A percentile compares a stretch with the other conserved stretches of the same genome.
Conservation (phyloP, 176 grass and related monocot species). For the Alloteropsis semialata region DNA sequence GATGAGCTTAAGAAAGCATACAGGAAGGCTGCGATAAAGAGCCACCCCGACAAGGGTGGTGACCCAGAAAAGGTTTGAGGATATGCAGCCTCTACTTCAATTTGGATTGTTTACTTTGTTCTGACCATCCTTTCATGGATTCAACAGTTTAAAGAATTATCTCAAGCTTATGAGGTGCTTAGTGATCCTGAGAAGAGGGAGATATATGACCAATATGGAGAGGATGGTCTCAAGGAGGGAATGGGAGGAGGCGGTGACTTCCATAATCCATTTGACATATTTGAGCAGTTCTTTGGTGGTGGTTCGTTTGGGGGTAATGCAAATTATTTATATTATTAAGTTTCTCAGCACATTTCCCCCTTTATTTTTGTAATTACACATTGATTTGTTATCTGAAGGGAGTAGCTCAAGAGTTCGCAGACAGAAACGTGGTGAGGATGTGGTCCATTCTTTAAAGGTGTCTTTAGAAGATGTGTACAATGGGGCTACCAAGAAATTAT, state of each 20-base stretch:
- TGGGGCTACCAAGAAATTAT: slow-evolving; percentile 64
- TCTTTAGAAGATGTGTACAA: slow-evolving; percentile 74
- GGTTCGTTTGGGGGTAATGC: slow-evolving; percentile 56
- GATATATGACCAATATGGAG: slow-evolving; percentile 66
- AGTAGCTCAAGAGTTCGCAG: slow-evolving; percentile 62
- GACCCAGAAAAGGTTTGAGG: slow-evolving; percentile 65
- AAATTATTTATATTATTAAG: not conserved
- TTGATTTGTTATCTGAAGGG: slow-evolving; percentile 38
- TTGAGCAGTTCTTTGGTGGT: slow-evolving; percentile 72
- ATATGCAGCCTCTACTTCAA: not conserved
- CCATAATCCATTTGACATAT: slow-evolving; percentile 77
- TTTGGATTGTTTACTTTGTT: slow-evolving; percentile 2
- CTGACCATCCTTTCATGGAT: slow-evolving; percentile 1
- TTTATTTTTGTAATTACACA: not conserved
- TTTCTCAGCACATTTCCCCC: not conserved
- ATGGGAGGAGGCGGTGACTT: slow-evolving; percentile 58
- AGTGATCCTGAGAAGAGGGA: slow-evolving; percentile 76
- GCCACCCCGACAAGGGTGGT: slow-evolving; percentile 76
- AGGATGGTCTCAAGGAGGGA: slow-evolving; percentile 79
- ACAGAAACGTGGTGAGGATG: slow-evolving; percentile 61
- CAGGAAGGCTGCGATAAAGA: slow-evolving; percentile 66
- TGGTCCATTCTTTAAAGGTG: slow-evolving; percentile 60
- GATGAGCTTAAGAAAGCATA: slow-evolving; percentile 82
- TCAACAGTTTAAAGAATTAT: slow-evolving; percentile 74
- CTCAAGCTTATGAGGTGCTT: slow-evolving; percentile 77